Base-by-base conservation (phyloP, 2,329 filamentous ascomycete species). In the Leptographium wingfieldii region DNA sequence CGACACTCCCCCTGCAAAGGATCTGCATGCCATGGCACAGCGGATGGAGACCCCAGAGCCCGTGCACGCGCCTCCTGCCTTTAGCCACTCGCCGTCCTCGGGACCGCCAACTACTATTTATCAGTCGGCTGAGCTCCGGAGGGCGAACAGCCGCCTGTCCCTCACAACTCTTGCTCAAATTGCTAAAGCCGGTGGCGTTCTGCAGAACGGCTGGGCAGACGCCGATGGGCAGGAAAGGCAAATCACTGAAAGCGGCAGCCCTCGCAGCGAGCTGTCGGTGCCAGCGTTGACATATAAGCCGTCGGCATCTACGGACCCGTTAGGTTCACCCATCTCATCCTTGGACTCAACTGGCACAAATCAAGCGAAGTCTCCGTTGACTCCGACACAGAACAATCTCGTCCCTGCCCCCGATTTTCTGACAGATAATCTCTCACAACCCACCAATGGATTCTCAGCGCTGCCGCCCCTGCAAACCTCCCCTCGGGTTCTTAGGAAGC, bases 121-220 rank as follows among this genome's bases (percentile, higher is more conserved):
- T 66, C 83, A 89, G 61, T 86, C 90, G 35, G 82, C 87, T 16
- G 89, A 94, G 68, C 77, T 92, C 67, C 86, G 88, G 63, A 85
- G 85, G 64, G 90, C 88, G 57, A 94, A 90, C 66, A 91, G 87
- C 66, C 86, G 90, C 27, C 85, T 97, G 70, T 96, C 94, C 31
- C 82, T 80, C 65, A 85, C 84, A 1, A 97, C 92, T 0, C 77
- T 96, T 54, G 80, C 85, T 53, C 90, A 96, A 69, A 78, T 97
- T 69, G 84, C 83, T 38, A 87, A 86, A 65, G 87, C 87, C 54
- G 83, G 82, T 6, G 43, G 43, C 7, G 43, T 46, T 22, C 43
- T 46, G 5, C 43, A 46, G 16, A 7, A 5, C 19, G 16, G 4
- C 5, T 46, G 43, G 43, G 4, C 43, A 6, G 43, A n/a, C 43